Evolutionary conservation across 768 basidiomycete species (phyloP).

Genomic region (Tephrocybe sp.): DNA sequence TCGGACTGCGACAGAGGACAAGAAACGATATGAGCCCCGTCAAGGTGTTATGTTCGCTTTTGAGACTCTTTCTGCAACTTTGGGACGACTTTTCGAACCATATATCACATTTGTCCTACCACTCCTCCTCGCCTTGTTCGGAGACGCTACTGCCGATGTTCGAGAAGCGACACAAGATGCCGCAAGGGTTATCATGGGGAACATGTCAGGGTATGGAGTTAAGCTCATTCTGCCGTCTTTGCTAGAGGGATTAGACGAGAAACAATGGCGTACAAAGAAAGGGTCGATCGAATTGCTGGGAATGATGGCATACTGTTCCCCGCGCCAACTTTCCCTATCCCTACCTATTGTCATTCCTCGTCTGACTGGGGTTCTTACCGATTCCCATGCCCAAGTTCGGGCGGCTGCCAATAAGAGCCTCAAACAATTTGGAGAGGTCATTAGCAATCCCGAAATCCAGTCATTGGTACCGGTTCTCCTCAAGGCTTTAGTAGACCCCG

Average conservation of each 20-base stretch:
- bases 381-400: conserved; percentile 96
- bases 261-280: conserved; percentile 97
- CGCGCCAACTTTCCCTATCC: conserved; percentile 89
- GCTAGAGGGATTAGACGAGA: conserved; percentile 90
- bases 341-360: conserved; percentile 95
- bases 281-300: conserved; percentile 96
- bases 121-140: conserved; percentile 78
- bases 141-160: conserved; percentile 83
- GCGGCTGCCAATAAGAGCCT: conserved; percentile 90
- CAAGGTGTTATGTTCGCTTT: conserved; percentile 96
- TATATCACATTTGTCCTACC: conserved; percentile 85
- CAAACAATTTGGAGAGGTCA: conserved; percentile 98
- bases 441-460: conserved; percentile 96
- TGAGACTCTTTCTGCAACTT: conserved; percentile 82
- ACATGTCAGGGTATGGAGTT: conserved; percentile 91
- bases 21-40: conserved; percentile 80
- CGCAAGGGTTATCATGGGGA: conserved; percentile 90
- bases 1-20: conserved; percentile 78
- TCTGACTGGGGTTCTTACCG: conserved; percentile 92
- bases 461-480: conserved; percentile 84
- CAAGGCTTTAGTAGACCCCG: conserved; percentile 94
- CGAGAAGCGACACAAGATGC: conserved; percentile 93
- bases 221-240: conserved; percentile 92
- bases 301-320: conserved; percentile 98
- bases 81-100: conserved; percentile 91